Percentiles rank a stretch among this genome's conserved stretches.
Evolutionary conservation across 2,329 filamentous ascomycete species (phyloP).

Genomic region (Fusarium sp.): DNA sequence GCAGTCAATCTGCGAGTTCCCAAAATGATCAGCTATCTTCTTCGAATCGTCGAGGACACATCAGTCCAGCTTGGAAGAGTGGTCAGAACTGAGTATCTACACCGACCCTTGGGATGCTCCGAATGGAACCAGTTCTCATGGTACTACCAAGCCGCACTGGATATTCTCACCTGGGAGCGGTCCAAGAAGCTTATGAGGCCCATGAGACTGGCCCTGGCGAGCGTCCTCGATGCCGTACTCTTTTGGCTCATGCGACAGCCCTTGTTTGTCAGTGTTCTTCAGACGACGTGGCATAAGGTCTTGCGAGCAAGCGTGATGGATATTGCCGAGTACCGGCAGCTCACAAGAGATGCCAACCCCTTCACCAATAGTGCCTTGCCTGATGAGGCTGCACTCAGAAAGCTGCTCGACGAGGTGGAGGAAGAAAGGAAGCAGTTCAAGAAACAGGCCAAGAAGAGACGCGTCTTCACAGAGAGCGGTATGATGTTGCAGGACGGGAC

Average conservation of each 20-base stretch:
- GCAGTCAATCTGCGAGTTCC: slow-evolving; percentile 48
- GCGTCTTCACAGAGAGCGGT: background rate
- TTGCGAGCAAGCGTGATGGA: slow-evolving; percentile 44
- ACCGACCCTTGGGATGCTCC: slow-evolving; percentile 29
- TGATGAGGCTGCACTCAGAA: slow-evolving; percentile 31
- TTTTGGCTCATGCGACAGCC: slow-evolving; percentile 46
- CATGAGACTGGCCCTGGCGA: slow-evolving; percentile 49
- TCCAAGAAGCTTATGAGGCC: slow-evolving; percentile 46
- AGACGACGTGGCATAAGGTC: slow-evolving; percentile 41
- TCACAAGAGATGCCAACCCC: slow-evolving; percentile 20
- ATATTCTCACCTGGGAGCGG: slow-evolving; percentile 44
- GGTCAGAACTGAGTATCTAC: slow-evolving; percentile 27
- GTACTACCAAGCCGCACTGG: slow-evolving; percentile 47
- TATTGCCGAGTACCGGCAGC: slow-evolving; percentile 43
- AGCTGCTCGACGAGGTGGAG: slow-evolving; percentile 35
- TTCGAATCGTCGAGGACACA: slow-evolving; percentile 45
- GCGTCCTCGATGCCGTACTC: slow-evolving; percentile 45
- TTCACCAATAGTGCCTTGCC: slow-evolving; percentile 29
- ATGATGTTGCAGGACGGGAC: background rate
- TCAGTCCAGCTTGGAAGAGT: slow-evolving; percentile 38
- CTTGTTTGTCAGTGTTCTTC: slow-evolving; percentile 40
- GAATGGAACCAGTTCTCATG: slow-evolving; percentile 40
- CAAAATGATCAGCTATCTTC: slow-evolving; percentile 44
- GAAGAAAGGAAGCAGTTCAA: background rate
- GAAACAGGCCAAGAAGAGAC: background rate